These are phyloP conservation scores for Barbarea vulgaris DNA, from an alignment of 345 rosid species.

Conservation along the genomic window DNA sequence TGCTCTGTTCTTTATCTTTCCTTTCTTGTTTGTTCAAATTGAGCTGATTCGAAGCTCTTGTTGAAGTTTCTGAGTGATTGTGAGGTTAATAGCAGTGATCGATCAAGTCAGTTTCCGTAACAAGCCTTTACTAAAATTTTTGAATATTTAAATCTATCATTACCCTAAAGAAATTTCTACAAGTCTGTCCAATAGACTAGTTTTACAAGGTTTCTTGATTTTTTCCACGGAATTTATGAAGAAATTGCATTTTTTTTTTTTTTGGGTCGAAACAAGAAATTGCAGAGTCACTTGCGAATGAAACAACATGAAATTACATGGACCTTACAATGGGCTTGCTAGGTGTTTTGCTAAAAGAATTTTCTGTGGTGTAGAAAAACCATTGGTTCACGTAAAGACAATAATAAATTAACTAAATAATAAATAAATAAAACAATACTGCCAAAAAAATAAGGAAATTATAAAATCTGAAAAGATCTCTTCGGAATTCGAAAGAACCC, in stretches of 20 bases:
- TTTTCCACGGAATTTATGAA: not conserved
- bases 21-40: too few relatives aligned
- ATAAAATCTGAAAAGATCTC: conserved; percentile 15
- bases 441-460: not conserved
- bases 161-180: not conserved
- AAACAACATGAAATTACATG: conserved; percentile 2
- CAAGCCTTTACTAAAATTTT: too few relatives aligned
- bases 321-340: not conserved
- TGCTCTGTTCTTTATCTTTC: too few relatives aligned
- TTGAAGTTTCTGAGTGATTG: too few relatives aligned
- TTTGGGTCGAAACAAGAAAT: too few relatives aligned
- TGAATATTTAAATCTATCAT: not conserved
- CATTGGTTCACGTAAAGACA: conserved; percentile 8
- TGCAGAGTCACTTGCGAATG: not conserved
- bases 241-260: not conserved
- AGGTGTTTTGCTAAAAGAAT: not conserved
- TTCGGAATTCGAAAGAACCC: conserved; percentile 23
- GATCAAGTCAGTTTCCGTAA: too few relatives aligned
- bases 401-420: too few relatives aligned
- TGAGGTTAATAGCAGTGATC: too few relatives aligned
- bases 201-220: not conserved
- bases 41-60: too few relatives aligned
- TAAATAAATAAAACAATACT: not conserved
- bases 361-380: not conserved
- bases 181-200: not conserved